Evolutionary conservation across 2,329 filamentous ascomycete genomes (phyloP).

Genomic region (Raffaelea albimanens): DNA sequence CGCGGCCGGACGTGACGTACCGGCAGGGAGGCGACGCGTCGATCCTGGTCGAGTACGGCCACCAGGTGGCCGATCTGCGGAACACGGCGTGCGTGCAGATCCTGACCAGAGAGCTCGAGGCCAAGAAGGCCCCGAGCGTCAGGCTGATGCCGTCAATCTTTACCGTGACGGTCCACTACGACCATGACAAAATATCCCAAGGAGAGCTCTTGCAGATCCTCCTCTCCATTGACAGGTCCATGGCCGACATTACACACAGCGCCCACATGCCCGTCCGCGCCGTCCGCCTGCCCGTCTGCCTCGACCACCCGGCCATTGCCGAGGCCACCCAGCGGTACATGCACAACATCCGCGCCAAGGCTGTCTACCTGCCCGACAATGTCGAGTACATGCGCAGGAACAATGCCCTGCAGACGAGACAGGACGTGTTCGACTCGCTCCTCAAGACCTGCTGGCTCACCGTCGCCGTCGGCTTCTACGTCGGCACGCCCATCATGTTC

Average conservation of each 20-base stretch:
- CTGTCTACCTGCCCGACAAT: slow-evolving; percentile 17
- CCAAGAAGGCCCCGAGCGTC: background rate
- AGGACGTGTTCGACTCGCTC: slow-evolving; percentile 9
- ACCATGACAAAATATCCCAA: background rate
- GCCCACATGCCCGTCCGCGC: background rate
- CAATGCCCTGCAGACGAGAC: slow-evolving; percentile 21
- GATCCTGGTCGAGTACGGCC: slow-evolving; percentile 47
- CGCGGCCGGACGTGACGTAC: slow-evolving; percentile 29
- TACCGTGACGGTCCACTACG: background rate
- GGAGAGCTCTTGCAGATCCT: background rate
- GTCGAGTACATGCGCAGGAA: slow-evolving; percentile 20
- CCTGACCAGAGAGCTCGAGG: slow-evolving; percentile 35
- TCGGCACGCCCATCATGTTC: slow-evolving; percentile 25
- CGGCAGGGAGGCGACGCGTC: slow-evolving; percentile 38
- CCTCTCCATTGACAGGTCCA: background rate
- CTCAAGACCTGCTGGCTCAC: slow-evolving; percentile 15
- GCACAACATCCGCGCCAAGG: background rate
- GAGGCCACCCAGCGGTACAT: background rate
- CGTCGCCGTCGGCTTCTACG: slow-evolving; percentile 17
- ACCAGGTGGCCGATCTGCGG: slow-evolving; percentile 46
- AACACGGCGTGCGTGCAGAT: slow-evolving; percentile 45
- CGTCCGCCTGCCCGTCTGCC: background rate
- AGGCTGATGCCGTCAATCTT: background rate
- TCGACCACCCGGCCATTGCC: background rate
- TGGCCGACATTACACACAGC: background rate